Conservation (phyloP, 305 asterid genomes). For the Coffea humblotiana region DNA sequence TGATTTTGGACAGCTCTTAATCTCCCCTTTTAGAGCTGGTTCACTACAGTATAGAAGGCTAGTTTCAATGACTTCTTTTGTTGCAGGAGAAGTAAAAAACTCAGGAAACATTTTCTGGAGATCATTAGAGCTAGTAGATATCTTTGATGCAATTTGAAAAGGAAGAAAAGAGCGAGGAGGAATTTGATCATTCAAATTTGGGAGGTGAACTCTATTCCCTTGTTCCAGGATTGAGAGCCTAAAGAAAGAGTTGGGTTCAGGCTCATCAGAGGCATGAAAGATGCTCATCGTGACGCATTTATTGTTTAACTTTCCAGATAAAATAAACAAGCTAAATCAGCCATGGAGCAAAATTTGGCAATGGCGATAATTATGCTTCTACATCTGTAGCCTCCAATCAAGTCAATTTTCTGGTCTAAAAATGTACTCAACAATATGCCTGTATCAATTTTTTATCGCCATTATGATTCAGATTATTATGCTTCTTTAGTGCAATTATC, state of each 20-base stretch:
- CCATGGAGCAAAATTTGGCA: slow-evolving; percentile 31
- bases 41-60: slow-evolving; percentile 24
- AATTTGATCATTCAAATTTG: slow-evolving; percentile 21
- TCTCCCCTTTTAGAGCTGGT: no score
- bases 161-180: slow-evolving; percentile 41
- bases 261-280: neutral
- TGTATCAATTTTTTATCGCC: no score
- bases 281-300: neutral
- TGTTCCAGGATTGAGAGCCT: slow-evolving; percentile 27
- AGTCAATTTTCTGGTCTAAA: no score
- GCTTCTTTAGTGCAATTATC: neutral
- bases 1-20: no score
- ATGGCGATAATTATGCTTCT: neutral
- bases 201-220: slow-evolving; percentile 27
- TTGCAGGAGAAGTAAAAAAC: neutral
- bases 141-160: slow-evolving; percentile 24
- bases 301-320: neutral
- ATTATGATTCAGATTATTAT: no score
- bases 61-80: slow-evolving; percentile 19
- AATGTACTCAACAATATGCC: no score
- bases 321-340: slow-evolving; percentile 29
- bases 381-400: no score
- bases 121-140: slow-evolving; percentile 9
- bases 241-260: slow-evolving; percentile 30
- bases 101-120: slow-evolving; percentile 24